These are phyloP conservation scores for Pseudocercospora vitis DNA, from an alignment of 2,329 filamentous ascomycete genomes.

Conservation along the genomic window DNA sequence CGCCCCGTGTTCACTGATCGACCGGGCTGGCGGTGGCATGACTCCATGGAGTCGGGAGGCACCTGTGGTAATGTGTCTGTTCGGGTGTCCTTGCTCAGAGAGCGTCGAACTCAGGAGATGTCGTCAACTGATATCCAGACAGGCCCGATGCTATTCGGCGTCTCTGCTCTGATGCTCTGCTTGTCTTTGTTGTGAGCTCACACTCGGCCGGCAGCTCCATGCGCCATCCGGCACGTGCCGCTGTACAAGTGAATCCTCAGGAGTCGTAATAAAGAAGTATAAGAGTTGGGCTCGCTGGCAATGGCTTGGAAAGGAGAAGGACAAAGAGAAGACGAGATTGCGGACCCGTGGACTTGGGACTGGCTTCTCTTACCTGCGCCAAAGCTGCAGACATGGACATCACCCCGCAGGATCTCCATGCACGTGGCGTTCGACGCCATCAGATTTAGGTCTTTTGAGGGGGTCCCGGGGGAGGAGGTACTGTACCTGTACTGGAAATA, in stretches of 20 bases:
- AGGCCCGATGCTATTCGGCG: too few relatives aligned
- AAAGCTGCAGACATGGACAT: too few relatives aligned
- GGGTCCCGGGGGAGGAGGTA: too few relatives aligned
- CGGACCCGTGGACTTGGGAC: background rate
- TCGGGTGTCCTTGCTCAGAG: background rate
- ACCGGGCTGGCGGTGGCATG: background rate
- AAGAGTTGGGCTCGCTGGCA: background rate
- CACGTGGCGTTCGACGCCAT: too few relatives aligned
- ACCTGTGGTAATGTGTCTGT: background rate
- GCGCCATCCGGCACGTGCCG: background rate
- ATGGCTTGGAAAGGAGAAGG: background rate
- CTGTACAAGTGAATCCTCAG: background rate
- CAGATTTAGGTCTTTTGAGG: too few relatives aligned
- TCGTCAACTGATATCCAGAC: too few relatives aligned
- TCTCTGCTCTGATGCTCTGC: background rate
- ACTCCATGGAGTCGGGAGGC: background rate
- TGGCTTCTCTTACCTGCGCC: too few relatives aligned
- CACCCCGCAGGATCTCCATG: too few relatives aligned
- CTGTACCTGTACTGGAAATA: too few relatives aligned
- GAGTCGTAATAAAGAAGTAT: background rate
- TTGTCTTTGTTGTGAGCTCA: background rate
- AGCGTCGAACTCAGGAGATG: too few relatives aligned
- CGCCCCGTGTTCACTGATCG: conserved; percentile 9
- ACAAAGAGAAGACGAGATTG: background rate
- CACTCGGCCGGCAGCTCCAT: background rate